Conservation (phyloP, 2,329 filamentous ascomycete species). For the Fusarium nematophilum region DNA sequence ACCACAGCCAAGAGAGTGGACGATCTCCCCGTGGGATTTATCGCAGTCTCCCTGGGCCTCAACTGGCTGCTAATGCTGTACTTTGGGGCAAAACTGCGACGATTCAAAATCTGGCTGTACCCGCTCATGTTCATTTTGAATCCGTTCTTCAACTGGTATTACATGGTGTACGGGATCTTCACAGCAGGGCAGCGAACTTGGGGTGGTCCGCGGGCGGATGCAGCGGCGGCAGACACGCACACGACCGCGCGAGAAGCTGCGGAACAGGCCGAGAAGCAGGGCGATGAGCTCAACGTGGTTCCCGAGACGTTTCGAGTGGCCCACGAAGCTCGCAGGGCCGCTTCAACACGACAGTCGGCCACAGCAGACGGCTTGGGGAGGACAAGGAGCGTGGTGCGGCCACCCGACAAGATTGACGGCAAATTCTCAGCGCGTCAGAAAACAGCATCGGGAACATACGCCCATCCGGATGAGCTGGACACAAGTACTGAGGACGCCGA, state of each 20-base stretch:
- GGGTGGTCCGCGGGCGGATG: slow-evolving; percentile 93
- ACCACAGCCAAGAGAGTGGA: slow-evolving; percentile 83
- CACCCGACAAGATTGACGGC: slow-evolving; percentile 80
- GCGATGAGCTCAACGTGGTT: slow-evolving; percentile 90
- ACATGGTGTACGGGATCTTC: slow-evolving; percentile 97
- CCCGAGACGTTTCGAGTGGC: slow-evolving; percentile 83
- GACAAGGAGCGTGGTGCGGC: slow-evolving; percentile 72
- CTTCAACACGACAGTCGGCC: slow-evolving; percentile 42
- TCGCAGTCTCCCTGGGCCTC: slow-evolving; percentile 88
- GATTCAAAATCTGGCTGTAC: slow-evolving; percentile 95
- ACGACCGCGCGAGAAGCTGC: slow-evolving; percentile 87
- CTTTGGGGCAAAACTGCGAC: slow-evolving; percentile 85
- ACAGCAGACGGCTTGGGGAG: slow-evolving; percentile 54
- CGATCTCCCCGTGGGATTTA: slow-evolving; percentile 91
- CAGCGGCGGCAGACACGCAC: slow-evolving; percentile 78
- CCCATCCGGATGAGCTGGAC: slow-evolving; percentile 71
- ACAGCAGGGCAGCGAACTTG: slow-evolving; percentile 94
- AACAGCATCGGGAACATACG: slow-evolving; percentile 75
- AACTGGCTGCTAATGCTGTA: slow-evolving; percentile 98
- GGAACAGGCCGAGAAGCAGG: slow-evolving; percentile 79
- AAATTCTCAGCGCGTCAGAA: slow-evolving; percentile 79
- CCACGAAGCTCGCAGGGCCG: slow-evolving; percentile 59
- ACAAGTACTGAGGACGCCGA: slow-evolving; percentile 46
- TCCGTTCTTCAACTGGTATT: slow-evolving; percentile 98
- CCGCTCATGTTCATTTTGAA: slow-evolving; percentile 96